Base-by-base conservation (phyloP, 2,329 filamentous ascomycete genomes). In the Polychaeton citri region DNA sequence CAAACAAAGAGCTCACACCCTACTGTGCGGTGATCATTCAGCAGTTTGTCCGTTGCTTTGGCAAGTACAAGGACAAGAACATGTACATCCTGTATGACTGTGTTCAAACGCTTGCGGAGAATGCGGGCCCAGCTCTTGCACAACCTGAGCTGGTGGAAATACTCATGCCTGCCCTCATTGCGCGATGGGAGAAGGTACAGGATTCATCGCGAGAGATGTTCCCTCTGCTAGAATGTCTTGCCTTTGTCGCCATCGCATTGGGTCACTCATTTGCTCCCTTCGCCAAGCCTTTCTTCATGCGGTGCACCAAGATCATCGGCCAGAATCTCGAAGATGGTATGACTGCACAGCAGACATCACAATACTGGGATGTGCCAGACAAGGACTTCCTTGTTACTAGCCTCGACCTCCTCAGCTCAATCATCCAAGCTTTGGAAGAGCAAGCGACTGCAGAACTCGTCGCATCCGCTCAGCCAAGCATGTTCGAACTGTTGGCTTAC, bases 21-120 rank as follows among this genome's bases (percentile, higher is more conserved):
- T 98, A 95, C 62, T 87, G 84, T 50, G 72, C 79, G 19, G 83
- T 87, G 18, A 96, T 98, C 50, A 75, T 96, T 36, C 79, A 79
- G 42, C 90, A 96, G 56, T 96, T 88, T 52, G 86, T 95, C 35
- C 70, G 73, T 41, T 98, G 90, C 60, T 98, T 98, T 61, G 73
- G 69, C 36, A 86, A 82, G 61, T 98, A 96, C 74, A 96, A 98
- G 69, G 88, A 96, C 60, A 80, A 85, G 52, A 98, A 98, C 64
- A 95, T 96, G 76, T 95, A 92, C 64, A 92, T 96, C 37, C 74
- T 98, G 21, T 98, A 98, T 64, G 90, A 98, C 62, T 96, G 90
- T 58, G 84, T 98, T 21, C 90, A 98, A 63, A 98, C 90, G 1
- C 68, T 98, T 38, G 90, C 90, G 3, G 90, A 98, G 59, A 81